Percentiles rank a stretch among this genome's conserved stretches.
Evolutionary conservation across 2,329 filamentous ascomycete species (phyloP).

Genomic region (Colletotrichum viniferum): DNA sequence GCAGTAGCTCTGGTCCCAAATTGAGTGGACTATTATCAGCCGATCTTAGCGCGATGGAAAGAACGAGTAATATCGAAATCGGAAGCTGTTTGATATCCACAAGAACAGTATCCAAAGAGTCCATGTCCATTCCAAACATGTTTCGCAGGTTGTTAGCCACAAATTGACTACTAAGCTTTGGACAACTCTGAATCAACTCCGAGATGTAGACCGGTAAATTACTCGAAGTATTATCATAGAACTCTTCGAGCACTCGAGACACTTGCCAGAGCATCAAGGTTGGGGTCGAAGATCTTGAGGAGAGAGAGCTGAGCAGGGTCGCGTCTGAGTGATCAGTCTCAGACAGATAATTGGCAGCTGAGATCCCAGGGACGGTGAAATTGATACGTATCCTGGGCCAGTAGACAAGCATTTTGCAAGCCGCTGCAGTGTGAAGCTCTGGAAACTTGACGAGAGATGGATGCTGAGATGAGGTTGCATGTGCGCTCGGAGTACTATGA

Average conservation of each 20-base stretch:
- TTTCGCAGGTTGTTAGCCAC: not conserved
- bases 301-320: not conserved
- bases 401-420: constrained; percentile 1
- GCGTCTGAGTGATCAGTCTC: not conserved
- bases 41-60: not conserved
- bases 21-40: not conserved
- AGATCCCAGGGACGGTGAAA: not conserved
- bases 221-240: not conserved
- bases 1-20: not conserved
- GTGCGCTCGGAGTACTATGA: not conserved
- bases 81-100: not conserved
- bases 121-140: not conserved
- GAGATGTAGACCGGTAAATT: not conserved
- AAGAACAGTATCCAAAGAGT: not conserved
- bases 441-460: not conserved
- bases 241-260: not conserved
- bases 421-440: constrained; percentile 4
- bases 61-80: not conserved
- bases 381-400: constrained; percentile 1
- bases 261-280: not conserved
- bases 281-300: not conserved
- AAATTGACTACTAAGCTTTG: not conserved
- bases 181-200: not conserved
- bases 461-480: not conserved
- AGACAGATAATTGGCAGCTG: not conserved